Conservation (phyloP, 108 stramenopile species). For the Cyclotella distinguenda region DNA sequence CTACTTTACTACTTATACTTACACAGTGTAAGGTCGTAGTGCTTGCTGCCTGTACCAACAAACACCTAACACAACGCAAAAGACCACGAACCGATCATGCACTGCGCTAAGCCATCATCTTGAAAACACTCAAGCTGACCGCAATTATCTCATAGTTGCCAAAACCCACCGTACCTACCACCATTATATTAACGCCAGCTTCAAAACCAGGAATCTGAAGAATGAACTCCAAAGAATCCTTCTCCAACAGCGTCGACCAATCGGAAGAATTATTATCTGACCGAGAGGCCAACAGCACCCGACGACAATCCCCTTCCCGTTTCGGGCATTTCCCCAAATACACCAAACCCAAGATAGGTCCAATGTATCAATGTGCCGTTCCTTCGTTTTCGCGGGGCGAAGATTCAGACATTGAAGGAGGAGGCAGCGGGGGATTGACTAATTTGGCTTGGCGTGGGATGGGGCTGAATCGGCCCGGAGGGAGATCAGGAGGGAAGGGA, state of each 20-base stretch:
- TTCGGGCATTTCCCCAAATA: conserved; percentile 43
- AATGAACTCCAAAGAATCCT: no score
- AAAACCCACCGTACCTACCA: no score
- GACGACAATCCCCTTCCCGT: conserved; percentile 11
- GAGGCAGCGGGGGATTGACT: neutral
- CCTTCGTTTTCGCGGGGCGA: conserved; percentile 19
- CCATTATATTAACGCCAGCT: no score
- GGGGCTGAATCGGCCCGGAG: neutral
- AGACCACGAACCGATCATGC: no score
- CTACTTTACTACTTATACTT: no score
- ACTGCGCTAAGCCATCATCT: no score
- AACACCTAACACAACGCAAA: no score
- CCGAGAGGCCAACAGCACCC: neutral
- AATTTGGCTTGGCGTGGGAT: neutral
- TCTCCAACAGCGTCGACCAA: neutral
- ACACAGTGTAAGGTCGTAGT: no score
- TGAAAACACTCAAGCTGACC: no score
- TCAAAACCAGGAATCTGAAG: no score
- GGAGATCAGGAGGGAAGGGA: neutral
- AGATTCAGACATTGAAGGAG: neutral
- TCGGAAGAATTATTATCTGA: neutral
- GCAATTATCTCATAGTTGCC: no score
- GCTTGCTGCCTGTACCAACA: no score
- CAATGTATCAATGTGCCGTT: conserved; percentile 38
- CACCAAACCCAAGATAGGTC: conserved; percentile 42